Percentiles rank a stretch among this genome's conserved stretches.
Conservation (phyloP, 1,284 basidiomycete genomes). For the Sporisorium sorghi region DNA sequence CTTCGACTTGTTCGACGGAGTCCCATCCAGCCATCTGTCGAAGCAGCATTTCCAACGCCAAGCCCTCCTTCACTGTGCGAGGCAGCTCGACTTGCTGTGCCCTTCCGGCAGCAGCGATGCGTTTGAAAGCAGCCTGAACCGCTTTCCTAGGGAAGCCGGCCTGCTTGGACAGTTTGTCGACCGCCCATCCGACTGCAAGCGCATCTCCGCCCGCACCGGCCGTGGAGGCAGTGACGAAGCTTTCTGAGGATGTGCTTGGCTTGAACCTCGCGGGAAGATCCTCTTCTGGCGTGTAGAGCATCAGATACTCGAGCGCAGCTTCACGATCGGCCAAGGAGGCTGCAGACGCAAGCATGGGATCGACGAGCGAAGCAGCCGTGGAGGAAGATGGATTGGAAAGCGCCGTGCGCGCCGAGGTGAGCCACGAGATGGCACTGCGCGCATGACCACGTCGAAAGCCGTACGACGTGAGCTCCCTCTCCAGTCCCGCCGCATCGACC, state of each 20-base stretch:
- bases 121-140: constrained; percentile 74
- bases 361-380: constrained; percentile 20
- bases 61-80: constrained; percentile 35
- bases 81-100: constrained; percentile 13
- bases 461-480: constrained; percentile 55
- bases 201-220: constrained; percentile 72
- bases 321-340: constrained; percentile 70
- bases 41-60: constrained; percentile 54
- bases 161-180: constrained; percentile 83
- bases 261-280: constrained; percentile 75
- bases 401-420: constrained; percentile 49
- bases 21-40: constrained; percentile 44
- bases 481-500: constrained; percentile 47
- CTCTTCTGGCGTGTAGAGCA: constrained; percentile 81
- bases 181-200: constrained; percentile 82
- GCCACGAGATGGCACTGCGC: constrained; percentile 58
- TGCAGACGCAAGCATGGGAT: constrained; percentile 59
- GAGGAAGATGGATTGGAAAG: constrained; percentile 27
- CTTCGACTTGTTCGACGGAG: constrained; percentile 6
- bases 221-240: constrained; percentile 75
- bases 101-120: constrained; percentile 21
- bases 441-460: constrained; percentile 66
- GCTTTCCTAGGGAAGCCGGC: constrained; percentile 83
- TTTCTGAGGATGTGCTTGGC: constrained; percentile 76
- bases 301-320: constrained; percentile 80